phyloP scores from a whole-genome alignment of 257 asterid species.

The Verbascum thapsus region DNA sequence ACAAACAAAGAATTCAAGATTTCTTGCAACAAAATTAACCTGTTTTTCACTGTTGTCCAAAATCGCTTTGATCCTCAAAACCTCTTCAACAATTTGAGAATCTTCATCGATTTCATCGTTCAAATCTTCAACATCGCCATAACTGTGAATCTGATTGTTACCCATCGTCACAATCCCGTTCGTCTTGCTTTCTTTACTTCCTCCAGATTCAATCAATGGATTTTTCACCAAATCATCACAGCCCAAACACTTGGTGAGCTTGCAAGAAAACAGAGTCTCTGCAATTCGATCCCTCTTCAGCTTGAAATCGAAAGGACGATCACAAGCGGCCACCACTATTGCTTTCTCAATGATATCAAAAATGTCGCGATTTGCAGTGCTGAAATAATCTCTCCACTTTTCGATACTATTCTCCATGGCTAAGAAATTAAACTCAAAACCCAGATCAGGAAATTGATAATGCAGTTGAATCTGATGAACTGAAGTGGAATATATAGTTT shows the following conservation, averaged over 20 bases:
- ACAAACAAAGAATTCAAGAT: no score
- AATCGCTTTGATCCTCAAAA: constrained; percentile 71
- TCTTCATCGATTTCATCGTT: constrained; percentile 85
- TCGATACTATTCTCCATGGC: constrained; percentile 67
- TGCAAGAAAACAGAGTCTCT: constrained; percentile 79
- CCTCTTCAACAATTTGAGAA: constrained; percentile 62
- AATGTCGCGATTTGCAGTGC: constrained; percentile 71
- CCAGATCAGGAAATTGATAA: no score
- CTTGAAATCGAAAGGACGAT: constrained; percentile 80
- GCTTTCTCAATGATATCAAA: constrained; percentile 72
- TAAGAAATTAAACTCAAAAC: no score
- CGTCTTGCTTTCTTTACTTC: constrained; percentile 61
- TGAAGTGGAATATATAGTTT: no score
- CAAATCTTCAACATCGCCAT: constrained; percentile 87
- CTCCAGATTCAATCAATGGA: constrained; percentile 48
- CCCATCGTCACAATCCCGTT: constrained; percentile 55
- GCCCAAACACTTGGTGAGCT: constrained; percentile 66
- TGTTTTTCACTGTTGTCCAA: constrained; percentile 58
- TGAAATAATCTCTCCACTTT: constrained; percentile 86
- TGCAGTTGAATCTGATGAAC: no score
- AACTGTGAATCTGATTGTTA: constrained; percentile 53
- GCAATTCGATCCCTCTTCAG: constrained; percentile 84
- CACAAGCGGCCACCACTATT: constrained; percentile 74
- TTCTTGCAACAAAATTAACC: no score
- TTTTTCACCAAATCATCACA: no score